Conservation (phyloP, 1,284 basidiomycete species). For the Pisolithus thermaeus region DNA sequence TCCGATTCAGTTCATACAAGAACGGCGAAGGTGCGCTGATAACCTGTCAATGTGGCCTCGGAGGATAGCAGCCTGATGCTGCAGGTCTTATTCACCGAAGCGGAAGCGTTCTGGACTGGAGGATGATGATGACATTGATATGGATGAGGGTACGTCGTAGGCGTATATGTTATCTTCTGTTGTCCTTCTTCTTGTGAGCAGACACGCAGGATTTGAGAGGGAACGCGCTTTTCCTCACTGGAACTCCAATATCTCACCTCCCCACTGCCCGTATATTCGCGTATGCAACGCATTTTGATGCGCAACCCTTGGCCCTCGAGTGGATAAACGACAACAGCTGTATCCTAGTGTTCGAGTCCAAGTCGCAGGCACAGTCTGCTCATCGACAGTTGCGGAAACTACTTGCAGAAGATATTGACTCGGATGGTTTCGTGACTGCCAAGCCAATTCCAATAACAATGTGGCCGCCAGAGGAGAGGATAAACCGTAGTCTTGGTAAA, state of each 20-base stretch:
- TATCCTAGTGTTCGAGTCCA: slow-evolving; percentile 63
- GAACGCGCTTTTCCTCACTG: slow-evolving; percentile 67
- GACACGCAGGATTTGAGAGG: slow-evolving; percentile 36
- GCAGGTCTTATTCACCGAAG: slow-evolving; percentile 39
- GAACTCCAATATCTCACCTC: slow-evolving; percentile 64
- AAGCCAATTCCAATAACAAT: slow-evolving; percentile 62
- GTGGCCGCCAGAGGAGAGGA: slow-evolving; percentile 75
- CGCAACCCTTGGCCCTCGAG: slow-evolving; percentile 62
- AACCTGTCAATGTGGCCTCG: slow-evolving; percentile 29
- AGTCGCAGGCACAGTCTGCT: slow-evolving; percentile 45
- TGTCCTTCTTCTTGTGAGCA: slow-evolving; percentile 8
- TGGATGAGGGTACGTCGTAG: slow-evolving; percentile 34
- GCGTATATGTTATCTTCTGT: not conserved
- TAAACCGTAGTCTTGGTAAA: slow-evolving; percentile 60
- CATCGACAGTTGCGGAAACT: slow-evolving; percentile 47
- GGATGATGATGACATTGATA: slow-evolving; percentile 40
- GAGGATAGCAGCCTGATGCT: slow-evolving; percentile 41
- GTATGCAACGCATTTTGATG: slow-evolving; percentile 68
- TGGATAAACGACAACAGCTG: slow-evolving; percentile 79
- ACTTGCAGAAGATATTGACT: slow-evolving; percentile 44
- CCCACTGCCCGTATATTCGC: slow-evolving; percentile 69
- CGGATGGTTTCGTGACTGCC: slow-evolving; percentile 52
- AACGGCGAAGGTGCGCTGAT: slow-evolving; percentile 65
- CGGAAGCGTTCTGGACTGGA: slow-evolving; percentile 45
- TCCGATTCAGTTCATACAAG: slow-evolving; percentile 51